A percentile compares a stretch with the other conserved stretches of the same genome.
phyloP scores from a whole-genome alignment of 495 filamentous ascomycete genomes.

The Penicillium diatomitis region DNA sequence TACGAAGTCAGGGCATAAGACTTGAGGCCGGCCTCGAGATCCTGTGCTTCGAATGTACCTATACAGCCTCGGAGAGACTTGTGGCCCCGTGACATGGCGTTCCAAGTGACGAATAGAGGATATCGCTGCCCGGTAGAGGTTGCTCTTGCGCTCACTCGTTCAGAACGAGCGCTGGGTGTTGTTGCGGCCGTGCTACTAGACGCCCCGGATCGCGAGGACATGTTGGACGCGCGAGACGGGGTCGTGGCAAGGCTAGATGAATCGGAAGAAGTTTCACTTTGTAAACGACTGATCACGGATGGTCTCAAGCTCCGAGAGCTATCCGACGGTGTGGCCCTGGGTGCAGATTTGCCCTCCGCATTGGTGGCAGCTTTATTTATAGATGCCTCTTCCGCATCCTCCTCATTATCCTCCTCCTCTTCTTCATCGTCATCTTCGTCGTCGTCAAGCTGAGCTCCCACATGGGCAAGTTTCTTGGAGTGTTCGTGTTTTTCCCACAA shows the following conservation, averaged over 20 bases:
- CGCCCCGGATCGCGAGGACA: conserved; percentile 30
- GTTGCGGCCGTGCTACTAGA: conserved; percentile 37
- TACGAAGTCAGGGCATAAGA: conserved; percentile 81
- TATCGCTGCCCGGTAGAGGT: conserved; percentile 22
- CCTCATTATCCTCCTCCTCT: conserved; percentile 10
- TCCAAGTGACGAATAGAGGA: conserved; percentile 96
- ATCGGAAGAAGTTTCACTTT: conserved; percentile 26
- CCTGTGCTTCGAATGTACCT: conserved; percentile 81
- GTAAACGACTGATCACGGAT: conserved; percentile 26
- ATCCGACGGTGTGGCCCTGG: conserved; percentile 4
- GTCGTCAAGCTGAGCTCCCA: conserved; percentile 11
- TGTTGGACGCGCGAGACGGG: conserved; percentile 35
- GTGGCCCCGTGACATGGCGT: conserved; percentile 53
- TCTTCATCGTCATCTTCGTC: conserved; percentile 6
- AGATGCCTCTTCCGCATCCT: conserved; percentile 4
- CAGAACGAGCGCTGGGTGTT: conserved; percentile 34
- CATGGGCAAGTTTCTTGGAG: conserved; percentile 27
- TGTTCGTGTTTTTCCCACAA: conserved; percentile 56
- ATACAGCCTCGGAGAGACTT: conserved; percentile 86
- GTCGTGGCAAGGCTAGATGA: conserved; percentile 39
- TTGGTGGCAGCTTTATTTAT: conserved; percentile 22
- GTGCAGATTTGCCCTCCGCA: conserved; percentile 17
- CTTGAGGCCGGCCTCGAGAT: conserved; percentile 60
- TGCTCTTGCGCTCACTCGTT: conserved; percentile 6
- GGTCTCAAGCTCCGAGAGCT: conserved; percentile 19